A percentile compares a stretch with the other conserved stretches of the same genome.
These are phyloP conservation scores for Skeletonema marinoi DNA, from an alignment of 108 stramenopile genomes.

Conservation along the genomic window DNA sequence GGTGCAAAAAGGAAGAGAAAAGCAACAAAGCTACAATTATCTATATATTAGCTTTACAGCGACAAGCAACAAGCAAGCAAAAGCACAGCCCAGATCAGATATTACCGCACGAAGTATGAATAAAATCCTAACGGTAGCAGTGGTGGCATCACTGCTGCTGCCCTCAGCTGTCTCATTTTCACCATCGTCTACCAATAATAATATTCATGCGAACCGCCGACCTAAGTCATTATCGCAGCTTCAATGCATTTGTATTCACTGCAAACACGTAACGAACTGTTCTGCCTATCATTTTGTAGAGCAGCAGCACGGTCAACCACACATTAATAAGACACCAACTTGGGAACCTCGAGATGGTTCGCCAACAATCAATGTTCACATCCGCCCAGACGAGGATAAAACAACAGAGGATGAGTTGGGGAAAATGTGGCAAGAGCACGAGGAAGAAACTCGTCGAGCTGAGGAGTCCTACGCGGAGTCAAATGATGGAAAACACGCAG, in stretches of 20 bases:
- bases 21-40: too few species aligned
- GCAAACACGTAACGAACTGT: constrained; percentile 77
- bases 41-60: too few species aligned
- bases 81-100: too few species aligned
- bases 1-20: too few species aligned
- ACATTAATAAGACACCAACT: constrained; percentile 76
- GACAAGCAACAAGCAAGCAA: too few species aligned
- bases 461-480: constrained; percentile 25
- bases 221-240: neutral
- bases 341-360: constrained; percentile 82
- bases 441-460: constrained; percentile 43
- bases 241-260: constrained; percentile 83
- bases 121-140: neutral
- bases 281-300: constrained; percentile 88
- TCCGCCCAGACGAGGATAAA: constrained; percentile 54
- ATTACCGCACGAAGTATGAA: neutral
- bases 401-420: constrained; percentile 40
- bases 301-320: constrained; percentile 85
- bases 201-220: neutral
- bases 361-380: constrained; percentile 88
- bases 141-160: neutral
- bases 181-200: neutral
- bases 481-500: constrained; percentile 6
- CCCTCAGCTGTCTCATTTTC: neutral
- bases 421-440: constrained; percentile 59